Base-by-base conservation (phyloP, 805 yeast genomes). In the Komagataella phaffii region DNA sequence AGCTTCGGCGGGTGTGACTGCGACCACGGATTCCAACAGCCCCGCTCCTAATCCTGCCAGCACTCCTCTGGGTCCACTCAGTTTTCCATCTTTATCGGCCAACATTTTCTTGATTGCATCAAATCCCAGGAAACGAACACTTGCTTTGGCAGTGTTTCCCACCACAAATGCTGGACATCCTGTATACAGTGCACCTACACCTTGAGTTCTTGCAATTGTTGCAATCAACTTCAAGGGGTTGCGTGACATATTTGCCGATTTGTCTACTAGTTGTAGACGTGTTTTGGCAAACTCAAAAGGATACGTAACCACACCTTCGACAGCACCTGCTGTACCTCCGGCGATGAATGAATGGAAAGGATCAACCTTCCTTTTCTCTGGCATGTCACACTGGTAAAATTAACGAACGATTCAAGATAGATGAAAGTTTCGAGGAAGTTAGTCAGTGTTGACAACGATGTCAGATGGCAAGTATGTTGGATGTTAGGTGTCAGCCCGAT, bases 31-130 rank as follows among this genome's bases (percentile, higher is more conserved):
- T 64, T 91, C 99, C 54, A 91, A 67, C 47, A 90, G 76, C 44
- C 99, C 99, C 2, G 99, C 99, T 49, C 98, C 97, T 47, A 93
- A 72, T n/a, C 99, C 99, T 1, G 99, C 99, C 36, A 91, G 54
- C 5, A 90, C 95, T 57, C 98, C 98, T 61, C 96, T 69, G 6
- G 93, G 83, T 3, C 96, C 96, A 43, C 93, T 81, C 49, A 93
- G 69, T 65, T 88, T 85, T 6, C 98, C 98, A 55, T 86, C 77
- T 58, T 81, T 80, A 65, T 93, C 98, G 24, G 83, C 79, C 52
- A 91, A 71, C 36, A 85, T 58, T 51, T 80, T 75, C 64, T 89
- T 90, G 65, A 93, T 85, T 17, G 85, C 75, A 64, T 93, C 99
- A 61, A 88, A 91, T 2, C 97, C 98, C 14, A 91, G 72, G 66